Evolutionary conservation across 179 eudicot species (phyloP).

Genomic region (Silene coronaria): DNA sequence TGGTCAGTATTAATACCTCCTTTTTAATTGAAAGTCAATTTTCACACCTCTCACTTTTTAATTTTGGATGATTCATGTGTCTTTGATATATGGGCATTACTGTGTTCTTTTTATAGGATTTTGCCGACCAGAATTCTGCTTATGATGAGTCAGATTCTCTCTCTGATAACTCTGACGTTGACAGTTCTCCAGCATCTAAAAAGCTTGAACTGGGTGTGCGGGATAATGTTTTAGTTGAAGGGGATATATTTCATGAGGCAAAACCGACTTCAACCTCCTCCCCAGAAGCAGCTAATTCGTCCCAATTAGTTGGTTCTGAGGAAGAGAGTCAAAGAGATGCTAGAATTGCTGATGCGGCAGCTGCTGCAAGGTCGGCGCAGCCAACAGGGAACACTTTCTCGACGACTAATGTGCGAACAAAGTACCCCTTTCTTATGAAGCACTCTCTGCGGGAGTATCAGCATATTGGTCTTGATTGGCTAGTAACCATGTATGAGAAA

Average conservation of each 20-base stretch:
- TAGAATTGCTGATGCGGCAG: slow-evolving; percentile 95
- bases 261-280: slow-evolving; percentile 26
- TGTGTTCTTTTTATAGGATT: slow-evolving; percentile 34
- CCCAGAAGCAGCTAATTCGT: slow-evolving; percentile 38
- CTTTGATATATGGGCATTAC: slow-evolving; percentile 11
- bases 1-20: slow-evolving; percentile 43
- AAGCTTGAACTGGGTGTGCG: slow-evolving; percentile 32
- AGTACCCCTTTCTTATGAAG: slow-evolving; percentile 90
- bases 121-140: slow-evolving; percentile 29
- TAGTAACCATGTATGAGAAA: slow-evolving; percentile 98
- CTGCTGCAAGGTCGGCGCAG: slow-evolving; percentile 98
- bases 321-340: slow-evolving; percentile 60
- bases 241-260: slow-evolving; percentile 33
- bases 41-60: neutral
- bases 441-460: slow-evolving; percentile 97
- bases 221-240: slow-evolving; percentile 29
- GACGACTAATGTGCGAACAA: slow-evolving; percentile 89
- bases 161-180: slow-evolving; percentile 47
- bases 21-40: slow-evolving; percentile 33
- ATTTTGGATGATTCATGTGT: slow-evolving; percentile 14
- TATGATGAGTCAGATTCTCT: slow-evolving; percentile 45
- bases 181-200: slow-evolving; percentile 33
- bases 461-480: slow-evolving; percentile 99
- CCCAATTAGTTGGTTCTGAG: slow-evolving; percentile 28
- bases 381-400: slow-evolving; percentile 97